These are phyloP conservation scores for Aspergillus japonicus DNA, from an alignment of 2,329 filamentous ascomycete genomes.

Conservation along the genomic window DNA sequence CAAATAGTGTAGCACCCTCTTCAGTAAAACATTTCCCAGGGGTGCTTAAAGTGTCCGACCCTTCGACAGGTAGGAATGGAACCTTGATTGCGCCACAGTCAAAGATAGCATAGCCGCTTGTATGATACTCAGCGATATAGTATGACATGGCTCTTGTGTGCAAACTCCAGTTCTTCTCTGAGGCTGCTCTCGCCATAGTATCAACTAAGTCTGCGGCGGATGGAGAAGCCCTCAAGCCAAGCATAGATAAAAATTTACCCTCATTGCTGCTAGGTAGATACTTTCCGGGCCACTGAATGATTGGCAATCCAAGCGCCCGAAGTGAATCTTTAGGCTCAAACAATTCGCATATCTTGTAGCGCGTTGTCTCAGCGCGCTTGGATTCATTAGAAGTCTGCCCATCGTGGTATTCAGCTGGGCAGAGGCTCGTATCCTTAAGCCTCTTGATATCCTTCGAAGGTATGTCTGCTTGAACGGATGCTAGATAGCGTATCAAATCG, in stretches of 20 bases:
- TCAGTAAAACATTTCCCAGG: constrained; percentile 83
- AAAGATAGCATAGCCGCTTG: constrained; percentile 70
- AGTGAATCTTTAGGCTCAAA: constrained; percentile 75
- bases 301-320: constrained; percentile 67
- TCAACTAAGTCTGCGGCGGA: constrained; percentile 71
- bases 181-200: constrained; percentile 68
- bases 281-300: constrained; percentile 79
- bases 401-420: constrained; percentile 63
- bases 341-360: constrained; percentile 72
- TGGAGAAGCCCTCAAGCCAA: constrained; percentile 74
- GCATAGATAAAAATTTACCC: constrained; percentile 66
- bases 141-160: constrained; percentile 74
- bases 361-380: constrained; percentile 55
- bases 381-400: constrained; percentile 49
- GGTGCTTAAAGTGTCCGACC: constrained; percentile 61
- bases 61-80: constrained; percentile 71
- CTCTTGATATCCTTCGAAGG: constrained; percentile 76
- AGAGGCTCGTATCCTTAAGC: constrained; percentile 74
- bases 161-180: constrained; percentile 50
- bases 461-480: constrained; percentile 87
- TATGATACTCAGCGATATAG: constrained; percentile 75
- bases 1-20: constrained; percentile 70
- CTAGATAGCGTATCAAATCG: constrained; percentile 89
- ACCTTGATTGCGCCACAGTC: constrained; percentile 57
- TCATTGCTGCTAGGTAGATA: constrained; percentile 68